A percentile compares a stretch with the other conserved stretches of the same genome.
These are phyloP conservation scores for Colletotrichum sojae DNA, from an alignment of 2,329 filamentous ascomycete species.

Conservation along the genomic window DNA sequence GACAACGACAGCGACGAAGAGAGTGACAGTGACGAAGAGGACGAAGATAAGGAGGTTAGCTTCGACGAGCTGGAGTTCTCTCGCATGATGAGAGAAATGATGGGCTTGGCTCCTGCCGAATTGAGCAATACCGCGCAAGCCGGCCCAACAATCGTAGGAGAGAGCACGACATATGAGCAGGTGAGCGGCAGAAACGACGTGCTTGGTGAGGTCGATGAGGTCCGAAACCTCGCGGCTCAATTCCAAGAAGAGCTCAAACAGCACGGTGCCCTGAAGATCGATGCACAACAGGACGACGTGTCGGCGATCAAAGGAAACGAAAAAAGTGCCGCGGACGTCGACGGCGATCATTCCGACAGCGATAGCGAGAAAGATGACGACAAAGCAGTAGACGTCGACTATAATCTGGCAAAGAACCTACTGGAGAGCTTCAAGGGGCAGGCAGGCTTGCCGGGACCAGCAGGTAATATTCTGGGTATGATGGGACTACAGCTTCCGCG, in stretches of 20 bases:
- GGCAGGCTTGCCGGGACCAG: slow-evolving; percentile 86
- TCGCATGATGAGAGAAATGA: slow-evolving; percentile 92
- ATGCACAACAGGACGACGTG: slow-evolving; percentile 52
- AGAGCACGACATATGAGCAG: slow-evolving; percentile 17
- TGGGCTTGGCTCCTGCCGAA: slow-evolving; percentile 70
- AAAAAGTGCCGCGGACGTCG: background rate
- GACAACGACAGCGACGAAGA: slow-evolving; percentile 67
- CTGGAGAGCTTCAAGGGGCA: slow-evolving; percentile 95
- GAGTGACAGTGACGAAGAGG: slow-evolving; percentile 67
- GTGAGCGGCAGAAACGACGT: slow-evolving; percentile 51
- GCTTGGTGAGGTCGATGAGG: slow-evolving; percentile 63
- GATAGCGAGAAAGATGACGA: slow-evolving; percentile 65
- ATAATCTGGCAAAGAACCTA: slow-evolving; percentile 90
- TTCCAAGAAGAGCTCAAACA: slow-evolving; percentile 82
- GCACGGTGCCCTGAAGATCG: slow-evolving; percentile 75
- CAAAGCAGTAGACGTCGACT: slow-evolving; percentile 81
- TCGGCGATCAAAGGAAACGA: slow-evolving; percentile 46
- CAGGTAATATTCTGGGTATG: slow-evolving; percentile 87
- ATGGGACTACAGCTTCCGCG: slow-evolving; percentile 87
- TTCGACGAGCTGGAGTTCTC: slow-evolving; percentile 90
- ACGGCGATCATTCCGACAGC: slow-evolving; percentile 48
- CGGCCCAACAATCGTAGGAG: slow-evolving; percentile 43
- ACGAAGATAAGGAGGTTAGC: slow-evolving; percentile 81
- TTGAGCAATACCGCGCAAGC: background rate
- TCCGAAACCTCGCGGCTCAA: slow-evolving; percentile 74